phyloP scores from a whole-genome alignment of 495 filamentous ascomycete species.

The Neurospora terricola region DNA sequence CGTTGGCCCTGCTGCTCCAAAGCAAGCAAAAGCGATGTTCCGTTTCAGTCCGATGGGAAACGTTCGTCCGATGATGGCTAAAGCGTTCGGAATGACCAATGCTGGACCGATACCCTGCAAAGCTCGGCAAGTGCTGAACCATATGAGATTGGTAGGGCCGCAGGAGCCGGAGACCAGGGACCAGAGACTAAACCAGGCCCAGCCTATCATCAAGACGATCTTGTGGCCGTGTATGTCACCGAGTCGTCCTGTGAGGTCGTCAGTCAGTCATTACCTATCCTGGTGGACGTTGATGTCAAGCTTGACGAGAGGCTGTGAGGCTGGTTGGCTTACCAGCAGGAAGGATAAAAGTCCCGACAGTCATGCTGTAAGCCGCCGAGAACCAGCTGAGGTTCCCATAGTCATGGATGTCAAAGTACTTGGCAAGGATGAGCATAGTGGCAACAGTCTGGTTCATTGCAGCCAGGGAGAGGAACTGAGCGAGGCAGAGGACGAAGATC shows the following conservation, averaged over 20 bases:
- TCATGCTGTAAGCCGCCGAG: conserved; percentile 42
- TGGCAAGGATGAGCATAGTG: conserved; percentile 26
- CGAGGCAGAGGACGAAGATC: conserved; percentile 12
- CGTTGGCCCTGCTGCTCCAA: conserved; percentile 51
- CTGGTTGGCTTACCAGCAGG: conserved; percentile 23
- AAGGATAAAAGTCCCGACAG: conserved; percentile 56
- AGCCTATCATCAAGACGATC: conserved; percentile 49
- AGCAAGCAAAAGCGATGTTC: conserved; percentile 49
- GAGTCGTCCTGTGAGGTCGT: conserved; percentile 36
- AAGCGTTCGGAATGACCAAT: conserved; percentile 49
- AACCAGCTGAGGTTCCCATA: conserved; percentile 38
- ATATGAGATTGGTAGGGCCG: conserved; percentile 21
- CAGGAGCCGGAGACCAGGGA: conserved; percentile 46
- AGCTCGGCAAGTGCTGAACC: conserved; percentile 49
- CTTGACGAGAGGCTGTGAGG: not conserved
- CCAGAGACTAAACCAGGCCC: conserved; percentile 54
- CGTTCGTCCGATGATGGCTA: conserved; percentile 49
- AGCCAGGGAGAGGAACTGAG: conserved; percentile 13
- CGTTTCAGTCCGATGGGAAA: conserved; percentile 44
- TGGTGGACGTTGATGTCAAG: not conserved
- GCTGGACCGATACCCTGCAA: conserved; percentile 56
- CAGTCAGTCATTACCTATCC: not conserved
- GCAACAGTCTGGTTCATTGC: conserved; percentile 15
- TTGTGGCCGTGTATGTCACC: conserved; percentile 59
- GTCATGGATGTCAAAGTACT: conserved; percentile 30